Conservation (phyloP, 169 alveolate species). For the Eimeria sp. region DNA sequence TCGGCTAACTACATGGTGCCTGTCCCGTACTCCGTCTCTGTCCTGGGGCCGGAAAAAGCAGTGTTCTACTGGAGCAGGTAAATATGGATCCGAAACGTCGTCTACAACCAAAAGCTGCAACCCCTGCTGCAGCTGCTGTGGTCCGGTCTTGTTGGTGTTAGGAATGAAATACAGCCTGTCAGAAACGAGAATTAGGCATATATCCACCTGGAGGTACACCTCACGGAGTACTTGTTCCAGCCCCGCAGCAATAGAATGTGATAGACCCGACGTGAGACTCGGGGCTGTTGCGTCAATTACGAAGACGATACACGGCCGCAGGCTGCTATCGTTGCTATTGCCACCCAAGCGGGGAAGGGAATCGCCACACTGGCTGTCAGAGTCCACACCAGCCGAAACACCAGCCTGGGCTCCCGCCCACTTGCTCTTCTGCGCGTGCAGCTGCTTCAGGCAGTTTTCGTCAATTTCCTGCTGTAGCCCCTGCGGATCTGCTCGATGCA, state of each 20-base stretch:
- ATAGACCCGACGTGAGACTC: constrained; percentile 54
- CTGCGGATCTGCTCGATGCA: constrained; percentile 43
- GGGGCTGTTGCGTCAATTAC: constrained; percentile 66
- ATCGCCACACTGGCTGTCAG: neutral
- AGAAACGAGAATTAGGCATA: constrained; percentile 67
- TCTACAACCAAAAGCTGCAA: constrained; percentile 65
- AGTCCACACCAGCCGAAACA: neutral
- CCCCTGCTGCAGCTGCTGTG: constrained; percentile 34
- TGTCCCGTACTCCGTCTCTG: constrained; percentile 18
- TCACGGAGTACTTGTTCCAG: constrained; percentile 58
- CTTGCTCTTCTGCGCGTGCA: constrained; percentile 45
- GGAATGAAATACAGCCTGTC: constrained; percentile 72
- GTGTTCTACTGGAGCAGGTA: constrained; percentile 80
- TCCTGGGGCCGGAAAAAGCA: constrained; percentile 71
- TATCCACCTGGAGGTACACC: constrained; percentile 62
- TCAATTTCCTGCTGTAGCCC: neutral
- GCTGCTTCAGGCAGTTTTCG: neutral
- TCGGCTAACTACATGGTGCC: neutral
- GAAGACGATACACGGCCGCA: constrained; percentile 76
- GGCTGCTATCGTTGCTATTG: constrained; percentile 57
- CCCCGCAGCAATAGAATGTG: constrained; percentile 72
- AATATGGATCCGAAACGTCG: constrained; percentile 75
- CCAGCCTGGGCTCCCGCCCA: constrained; percentile 36
- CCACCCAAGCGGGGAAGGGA: neutral
- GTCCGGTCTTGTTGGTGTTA: neutral